These are phyloP conservation scores for Brasenia schreberi DNA, from an alignment of 164 flowering plant genomes.

Conservation along the genomic window DNA sequence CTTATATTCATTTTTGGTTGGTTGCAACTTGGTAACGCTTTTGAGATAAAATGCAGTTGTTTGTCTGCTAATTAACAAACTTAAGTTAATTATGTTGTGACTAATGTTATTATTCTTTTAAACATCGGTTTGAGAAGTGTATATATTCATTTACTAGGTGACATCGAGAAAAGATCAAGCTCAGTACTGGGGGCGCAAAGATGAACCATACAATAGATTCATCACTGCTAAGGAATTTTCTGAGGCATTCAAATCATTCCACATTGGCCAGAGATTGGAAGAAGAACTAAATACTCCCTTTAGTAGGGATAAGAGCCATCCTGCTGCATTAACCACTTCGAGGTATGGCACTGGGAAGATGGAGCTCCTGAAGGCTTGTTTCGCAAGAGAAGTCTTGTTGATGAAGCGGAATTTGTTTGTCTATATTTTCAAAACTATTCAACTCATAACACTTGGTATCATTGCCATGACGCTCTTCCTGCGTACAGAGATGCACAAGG, in stretches of 20 bases:
- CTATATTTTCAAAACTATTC: constrained; percentile 25
- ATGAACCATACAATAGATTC: constrained; percentile 5
- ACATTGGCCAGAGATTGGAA: constrained; percentile 19
- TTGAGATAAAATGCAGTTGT: too few species aligned
- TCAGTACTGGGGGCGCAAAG: constrained; percentile 9
- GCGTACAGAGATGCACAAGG: constrained; percentile 17
- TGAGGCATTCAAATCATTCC: constrained; percentile 34
- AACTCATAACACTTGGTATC: constrained; percentile 16
- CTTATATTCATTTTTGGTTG: too few species aligned
- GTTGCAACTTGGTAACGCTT: too few species aligned
- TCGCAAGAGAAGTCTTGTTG: constrained; percentile 24
- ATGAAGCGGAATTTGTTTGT: constrained; percentile 42
- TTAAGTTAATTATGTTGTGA: too few species aligned
- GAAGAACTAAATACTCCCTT: constrained; percentile 28
- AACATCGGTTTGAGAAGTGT: too few species aligned
- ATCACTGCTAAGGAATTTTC: constrained; percentile 19
- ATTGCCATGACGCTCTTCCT: constrained; percentile 26
- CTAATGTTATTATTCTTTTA: too few species aligned
- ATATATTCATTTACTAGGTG: constrained; percentile 11
- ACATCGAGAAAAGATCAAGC: constrained; percentile 1
- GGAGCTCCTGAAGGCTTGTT: constrained; percentile 34
- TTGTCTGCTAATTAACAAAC: too few species aligned
- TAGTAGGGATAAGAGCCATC: constrained; percentile 27
- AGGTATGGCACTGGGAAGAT: constrained; percentile 28
- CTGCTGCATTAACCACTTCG: constrained; percentile 27